Percentiles rank a stretch among this genome's conserved stretches.
Evolutionary conservation across 345 rosid genomes (phyloP).

Genomic region (Anacardium occidentale): DNA sequence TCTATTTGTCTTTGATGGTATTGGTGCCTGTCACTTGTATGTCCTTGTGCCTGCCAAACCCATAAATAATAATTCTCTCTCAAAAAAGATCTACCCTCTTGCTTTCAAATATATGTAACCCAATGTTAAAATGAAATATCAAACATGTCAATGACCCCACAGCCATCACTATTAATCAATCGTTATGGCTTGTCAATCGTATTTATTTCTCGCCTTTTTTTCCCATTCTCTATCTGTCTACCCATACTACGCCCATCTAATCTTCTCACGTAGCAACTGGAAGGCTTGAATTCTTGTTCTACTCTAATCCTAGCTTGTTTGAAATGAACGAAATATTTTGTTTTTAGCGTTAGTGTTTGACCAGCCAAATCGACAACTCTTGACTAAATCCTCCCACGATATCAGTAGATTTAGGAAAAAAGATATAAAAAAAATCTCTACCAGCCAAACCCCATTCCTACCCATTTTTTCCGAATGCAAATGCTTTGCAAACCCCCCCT

Average conservation of each 20-base stretch:
- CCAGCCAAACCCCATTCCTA: conserved; percentile 23
- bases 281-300: not conserved
- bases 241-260: conserved; percentile 4
- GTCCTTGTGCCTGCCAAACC: conserved; percentile 23
- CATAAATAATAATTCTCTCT: conserved; percentile 12
- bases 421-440: not conserved
- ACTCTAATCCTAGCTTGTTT: conserved; percentile 10
- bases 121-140: not conserved
- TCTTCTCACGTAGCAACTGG: not conserved
- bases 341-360: conserved; percentile 9
- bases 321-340: too few relatives aligned
- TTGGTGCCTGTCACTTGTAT: conserved; percentile 8
- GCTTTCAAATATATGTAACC: not conserved
- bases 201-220: not conserved
- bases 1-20: conserved; percentile 17
- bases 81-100: too few relatives aligned
- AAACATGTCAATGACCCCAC: not conserved
- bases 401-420: not conserved
- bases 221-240: conserved; percentile 13
- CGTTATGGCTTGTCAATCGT: not conserved
- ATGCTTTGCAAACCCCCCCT: too few relatives aligned
- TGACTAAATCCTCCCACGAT: not conserved
- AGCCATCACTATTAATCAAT: not conserved
- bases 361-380: conserved; percentile 8
- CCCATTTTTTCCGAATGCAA: not conserved